phyloP scores from a whole-genome alignment of 257 asterid genomes.

The Gentiana macrophylla region DNA sequence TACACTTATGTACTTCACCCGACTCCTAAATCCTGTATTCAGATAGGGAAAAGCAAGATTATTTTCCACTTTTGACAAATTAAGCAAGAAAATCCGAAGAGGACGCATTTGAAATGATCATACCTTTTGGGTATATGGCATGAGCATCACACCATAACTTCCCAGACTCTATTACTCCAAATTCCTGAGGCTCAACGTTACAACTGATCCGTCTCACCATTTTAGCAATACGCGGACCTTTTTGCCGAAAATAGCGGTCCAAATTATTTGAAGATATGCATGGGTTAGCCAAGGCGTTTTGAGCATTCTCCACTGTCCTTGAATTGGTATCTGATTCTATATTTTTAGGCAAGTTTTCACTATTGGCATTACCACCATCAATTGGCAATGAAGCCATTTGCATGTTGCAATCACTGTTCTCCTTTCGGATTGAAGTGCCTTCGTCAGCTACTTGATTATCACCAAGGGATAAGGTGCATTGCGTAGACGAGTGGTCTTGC shows the following conservation, averaged over 20 bases:
- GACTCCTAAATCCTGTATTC: conserved; percentile 84
- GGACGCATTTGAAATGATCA: conserved; percentile 15
- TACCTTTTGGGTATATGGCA: conserved; percentile 87
- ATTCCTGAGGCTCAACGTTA: conserved; percentile 63
- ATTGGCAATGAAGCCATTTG: conserved; percentile 20
- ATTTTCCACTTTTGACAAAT: neutral
- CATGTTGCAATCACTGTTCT: conserved; percentile 18
- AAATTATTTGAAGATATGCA: conserved; percentile 40
- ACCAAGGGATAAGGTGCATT: conserved; percentile 5
- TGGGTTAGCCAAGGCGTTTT: conserved; percentile 31
- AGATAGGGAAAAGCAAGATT: conserved; percentile 13
- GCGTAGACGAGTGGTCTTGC: conserved; percentile 12
- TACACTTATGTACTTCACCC: conserved; percentile 66
- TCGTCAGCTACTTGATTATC: conserved; percentile 17
- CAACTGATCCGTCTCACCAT: conserved; percentile 83
- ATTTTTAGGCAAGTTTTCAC: neutral
- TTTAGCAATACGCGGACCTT: conserved; percentile 97
- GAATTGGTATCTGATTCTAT: conserved; percentile 25
- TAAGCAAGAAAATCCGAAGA: neutral
- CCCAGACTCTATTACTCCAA: conserved; percentile 54
- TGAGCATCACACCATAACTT: conserved; percentile 77
- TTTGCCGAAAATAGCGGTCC: conserved; percentile 67
- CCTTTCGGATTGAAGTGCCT: conserved; percentile 20
- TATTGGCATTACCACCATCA: conserved; percentile 19
- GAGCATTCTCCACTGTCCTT: conserved; percentile 32